Evolutionary conservation across 192 early-diverging fungal genomes (phyloP), one percentile per base, ranked within the genome.

Genomic region (Podochytrium sp.): DNA sequence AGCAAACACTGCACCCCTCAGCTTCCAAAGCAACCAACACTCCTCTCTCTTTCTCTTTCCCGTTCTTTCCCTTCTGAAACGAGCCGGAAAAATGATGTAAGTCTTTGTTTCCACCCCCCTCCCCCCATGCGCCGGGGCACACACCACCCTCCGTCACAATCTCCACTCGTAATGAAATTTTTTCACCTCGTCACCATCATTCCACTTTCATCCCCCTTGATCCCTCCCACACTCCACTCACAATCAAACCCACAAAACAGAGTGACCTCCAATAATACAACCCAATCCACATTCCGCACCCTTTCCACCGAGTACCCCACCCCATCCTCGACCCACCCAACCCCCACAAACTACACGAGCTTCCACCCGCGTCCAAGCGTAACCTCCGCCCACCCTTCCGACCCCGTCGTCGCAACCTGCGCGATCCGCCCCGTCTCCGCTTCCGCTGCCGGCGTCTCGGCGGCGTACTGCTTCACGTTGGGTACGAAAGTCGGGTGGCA

Each of bases 401-500:
- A 69, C 37, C 27, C 37, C 23, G 65, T 63, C 34, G 35, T 77
- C 27, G 76, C 76, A 3, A 60, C 59, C 2, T 77, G 76, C 76
- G 34, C 50, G n/a, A 64, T 77, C n/a, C 49, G 59, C 38, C 27
- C 20, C 0, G 30, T 30, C 49, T 6, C 49, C 27, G 35, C 25
- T 4, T 33, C 66, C 25, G 68, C 72, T 32, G 74, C 76, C 40
- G 62, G 58, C n/a, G 43, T 30, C 34, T 63, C 29, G 23, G 49
- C 71, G 20, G 52, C 62, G 71, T 77, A 73, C 60, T 77, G 72
- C 56, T 77, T 64, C 73, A 73, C 76, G 73, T 34, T 38, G 73
- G 76, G 73, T 77, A 50, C 62, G 70, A 72, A 69, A 59, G 43
- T 23, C 56, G 76, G 76, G 76, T 77, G 76, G 76, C 51, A 41